These are phyloP conservation scores for Trametes maxima DNA, from an alignment of 768 basidiomycete species.

Conservation along the genomic window DNA sequence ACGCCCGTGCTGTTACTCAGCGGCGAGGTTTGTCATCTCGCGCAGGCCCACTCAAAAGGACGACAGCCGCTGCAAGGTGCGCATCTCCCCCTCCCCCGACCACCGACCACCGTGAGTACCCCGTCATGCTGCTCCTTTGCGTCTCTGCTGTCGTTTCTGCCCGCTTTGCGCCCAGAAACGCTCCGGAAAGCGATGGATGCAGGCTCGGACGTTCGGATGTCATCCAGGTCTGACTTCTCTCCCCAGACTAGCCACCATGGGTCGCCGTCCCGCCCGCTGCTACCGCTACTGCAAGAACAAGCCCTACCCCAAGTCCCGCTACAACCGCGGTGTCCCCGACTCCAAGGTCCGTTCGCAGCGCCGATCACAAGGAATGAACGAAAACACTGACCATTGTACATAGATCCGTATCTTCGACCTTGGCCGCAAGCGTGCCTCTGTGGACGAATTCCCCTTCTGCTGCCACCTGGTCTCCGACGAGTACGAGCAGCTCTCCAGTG, in stretches of 20 bases:
- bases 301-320: slow-evolving; percentile 93
- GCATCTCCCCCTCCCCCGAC: slow-evolving; percentile 19
- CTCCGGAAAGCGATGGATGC: slow-evolving; percentile 28
- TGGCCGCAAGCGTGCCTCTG: slow-evolving; percentile 92
- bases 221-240: slow-evolving; percentile 19
- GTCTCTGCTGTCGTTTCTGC: slow-evolving; percentile 9
- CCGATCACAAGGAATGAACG: neutral
- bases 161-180: slow-evolving; percentile 9
- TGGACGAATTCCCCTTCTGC: slow-evolving; percentile 98
- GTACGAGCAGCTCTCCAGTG: slow-evolving; percentile 94
- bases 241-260: slow-evolving; percentile 57
- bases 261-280: slow-evolving; percentile 97
- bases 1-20: slow-evolving; percentile 25
- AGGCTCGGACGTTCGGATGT: slow-evolving; percentile 22
- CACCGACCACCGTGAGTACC: slow-evolving; percentile 23
- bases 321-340: slow-evolving; percentile 99
- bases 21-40: slow-evolving; percentile 26
- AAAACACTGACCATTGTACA: neutral
- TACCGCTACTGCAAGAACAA: slow-evolving; percentile 99
- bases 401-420: slow-evolving; percentile 97
- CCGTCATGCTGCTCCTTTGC: slow-evolving; percentile 15
- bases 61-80: neutral
- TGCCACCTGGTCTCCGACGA: slow-evolving; percentile 96
- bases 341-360: slow-evolving; percentile 65
- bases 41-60: slow-evolving; percentile 25